Percentiles rank a stretch among this genome's conserved stretches.
phyloP scores from a whole-genome alignment of 495 filamentous ascomycete genomes.

The Parachaetomium inaequale region DNA sequence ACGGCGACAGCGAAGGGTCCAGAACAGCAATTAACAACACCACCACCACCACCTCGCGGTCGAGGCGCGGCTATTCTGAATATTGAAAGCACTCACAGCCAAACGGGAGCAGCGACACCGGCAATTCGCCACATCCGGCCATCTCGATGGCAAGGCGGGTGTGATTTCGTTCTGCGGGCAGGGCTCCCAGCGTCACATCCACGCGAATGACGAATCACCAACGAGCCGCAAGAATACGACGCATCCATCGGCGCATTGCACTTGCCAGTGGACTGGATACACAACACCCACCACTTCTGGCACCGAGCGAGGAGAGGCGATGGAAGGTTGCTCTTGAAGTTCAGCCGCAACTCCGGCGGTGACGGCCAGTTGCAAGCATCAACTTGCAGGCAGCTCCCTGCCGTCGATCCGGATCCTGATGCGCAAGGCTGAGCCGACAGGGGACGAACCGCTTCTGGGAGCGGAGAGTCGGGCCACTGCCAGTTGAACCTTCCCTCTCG shows the following conservation, averaged over 20 bases:
- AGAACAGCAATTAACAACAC: background rate
- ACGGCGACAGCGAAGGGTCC: background rate
- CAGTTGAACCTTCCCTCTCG: too few species aligned
- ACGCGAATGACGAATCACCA: background rate
- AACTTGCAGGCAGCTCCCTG: background rate
- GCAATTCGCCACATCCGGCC: background rate
- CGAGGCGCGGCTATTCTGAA: background rate
- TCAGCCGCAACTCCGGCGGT: background rate
- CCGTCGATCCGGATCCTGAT: background rate
- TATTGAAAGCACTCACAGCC: background rate
- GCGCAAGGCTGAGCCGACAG: constrained; percentile 12
- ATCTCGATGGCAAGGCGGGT: background rate
- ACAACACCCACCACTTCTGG: background rate
- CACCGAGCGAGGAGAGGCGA: background rate
- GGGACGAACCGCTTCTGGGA: too few species aligned
- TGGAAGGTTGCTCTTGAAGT: background rate
- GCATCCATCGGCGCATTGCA: background rate
- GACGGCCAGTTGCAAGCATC: background rate
- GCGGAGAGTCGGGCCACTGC: background rate
- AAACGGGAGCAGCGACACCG: background rate
- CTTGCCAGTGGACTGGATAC: background rate
- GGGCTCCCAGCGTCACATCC: background rate
- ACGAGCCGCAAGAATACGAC: background rate
- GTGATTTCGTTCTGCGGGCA: background rate
- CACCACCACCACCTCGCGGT: background rate